phyloP scores from a whole-genome alignment of 164 flowering plant genomes.

The Annona cherimola region DNA sequence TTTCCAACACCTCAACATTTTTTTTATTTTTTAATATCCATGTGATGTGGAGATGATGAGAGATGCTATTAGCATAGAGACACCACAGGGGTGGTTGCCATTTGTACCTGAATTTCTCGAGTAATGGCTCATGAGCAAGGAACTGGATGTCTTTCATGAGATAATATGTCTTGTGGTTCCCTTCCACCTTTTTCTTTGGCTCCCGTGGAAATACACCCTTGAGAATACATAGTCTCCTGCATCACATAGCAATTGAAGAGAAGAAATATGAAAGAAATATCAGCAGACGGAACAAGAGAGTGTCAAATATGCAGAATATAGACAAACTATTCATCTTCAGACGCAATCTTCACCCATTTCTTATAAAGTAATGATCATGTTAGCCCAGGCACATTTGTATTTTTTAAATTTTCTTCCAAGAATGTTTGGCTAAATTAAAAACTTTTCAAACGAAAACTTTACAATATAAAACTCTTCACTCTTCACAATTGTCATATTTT shows the following conservation, averaged over 20 bases:
- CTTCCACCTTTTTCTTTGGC: conserved; percentile 87
- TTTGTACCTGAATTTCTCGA: conserved; percentile 45
- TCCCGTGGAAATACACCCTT: conserved; percentile 87
- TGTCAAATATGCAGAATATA: neutral
- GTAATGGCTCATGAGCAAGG: conserved; percentile 69
- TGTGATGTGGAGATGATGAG: neutral
- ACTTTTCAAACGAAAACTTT: too few relatives aligned
- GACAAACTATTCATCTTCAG: too few relatives aligned
- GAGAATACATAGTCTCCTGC: conserved; percentile 73
- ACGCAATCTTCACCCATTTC: too few relatives aligned
- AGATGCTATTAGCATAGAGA: neutral
- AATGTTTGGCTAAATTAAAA: too few relatives aligned
- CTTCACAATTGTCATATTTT: too few relatives aligned
- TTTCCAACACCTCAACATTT: too few relatives aligned
- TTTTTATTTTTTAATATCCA: neutral
- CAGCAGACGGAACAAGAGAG: neutral
- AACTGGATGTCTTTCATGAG: conserved; percentile 72
- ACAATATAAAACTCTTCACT: too few relatives aligned
- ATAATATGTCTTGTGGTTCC: conserved; percentile 89
- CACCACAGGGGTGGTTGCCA: neutral
- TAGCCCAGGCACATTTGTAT: too few relatives aligned
- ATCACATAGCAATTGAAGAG: conserved; percentile 4
- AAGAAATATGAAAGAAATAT: neutral
- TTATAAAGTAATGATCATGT: too few relatives aligned
- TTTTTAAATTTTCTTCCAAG: too few relatives aligned